Conservation (phyloP, 2,329 filamentous ascomycete species). For the Penicillium sp. region DNA sequence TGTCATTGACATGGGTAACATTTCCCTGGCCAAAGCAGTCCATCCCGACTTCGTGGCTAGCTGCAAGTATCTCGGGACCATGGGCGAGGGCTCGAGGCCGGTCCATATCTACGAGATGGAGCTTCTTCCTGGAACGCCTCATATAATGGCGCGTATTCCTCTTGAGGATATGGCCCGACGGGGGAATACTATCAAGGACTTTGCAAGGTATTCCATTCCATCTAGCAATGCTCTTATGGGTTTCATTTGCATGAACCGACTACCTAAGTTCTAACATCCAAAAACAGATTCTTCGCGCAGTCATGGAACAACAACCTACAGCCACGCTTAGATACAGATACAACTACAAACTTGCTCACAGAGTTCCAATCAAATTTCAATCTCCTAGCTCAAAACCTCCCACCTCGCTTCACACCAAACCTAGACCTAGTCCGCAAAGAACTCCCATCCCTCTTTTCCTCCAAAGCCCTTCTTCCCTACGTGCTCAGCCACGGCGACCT, state of each 20-base stretch:
- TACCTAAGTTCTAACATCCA: too few relatives aligned
- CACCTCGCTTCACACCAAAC: conserved; percentile 10
- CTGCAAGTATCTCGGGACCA: conserved; percentile 12
- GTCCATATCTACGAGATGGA: conserved; percentile 21
- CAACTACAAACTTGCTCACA: conserved; percentile 2
- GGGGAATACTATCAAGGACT: conserved; percentile 14
- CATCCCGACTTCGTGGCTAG: conserved; percentile 17
- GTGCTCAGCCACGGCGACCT: conserved; percentile 15
- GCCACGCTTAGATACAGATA: neutral
- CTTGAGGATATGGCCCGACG: conserved; percentile 10
- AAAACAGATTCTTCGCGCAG: conserved; percentile 17
- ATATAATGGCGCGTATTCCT: conserved; percentile 14
- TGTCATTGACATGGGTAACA: conserved; percentile 7
- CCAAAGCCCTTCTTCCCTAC: conserved; percentile 9
- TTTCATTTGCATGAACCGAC: too few relatives aligned
- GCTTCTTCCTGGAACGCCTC: conserved; percentile 14
- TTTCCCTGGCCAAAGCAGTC: conserved; percentile 5
- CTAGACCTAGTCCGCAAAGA: conserved; percentile 10
- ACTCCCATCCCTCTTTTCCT: conserved; percentile 11
- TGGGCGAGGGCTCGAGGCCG: conserved; percentile 15
- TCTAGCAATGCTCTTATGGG: too few relatives aligned
- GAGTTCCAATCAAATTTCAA: conserved; percentile 11
- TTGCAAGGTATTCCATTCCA: too few relatives aligned
- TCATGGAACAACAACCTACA: conserved; percentile 17
- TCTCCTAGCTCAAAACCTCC: conserved; percentile 12